Evolutionary conservation across 2,329 filamentous ascomycete genomes (phyloP).

Genomic region (Coccinonectria pachysandricola): DNA sequence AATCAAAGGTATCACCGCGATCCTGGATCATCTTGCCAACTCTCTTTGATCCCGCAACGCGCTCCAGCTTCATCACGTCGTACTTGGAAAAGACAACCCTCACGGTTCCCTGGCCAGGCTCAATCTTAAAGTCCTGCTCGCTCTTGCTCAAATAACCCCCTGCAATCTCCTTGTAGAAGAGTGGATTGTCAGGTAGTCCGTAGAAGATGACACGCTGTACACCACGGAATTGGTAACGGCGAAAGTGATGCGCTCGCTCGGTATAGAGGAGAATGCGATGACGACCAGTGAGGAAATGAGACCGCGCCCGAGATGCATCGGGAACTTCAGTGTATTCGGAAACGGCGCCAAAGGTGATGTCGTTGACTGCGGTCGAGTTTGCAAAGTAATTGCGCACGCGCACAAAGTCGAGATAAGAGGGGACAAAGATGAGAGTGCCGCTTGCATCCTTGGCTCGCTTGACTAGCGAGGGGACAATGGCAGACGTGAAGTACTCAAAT

Average conservation of each 20-base stretch:
- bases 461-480: slow-evolving; percentile 64
- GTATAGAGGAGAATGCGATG: slow-evolving; percentile 83
- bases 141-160: slow-evolving; percentile 55
- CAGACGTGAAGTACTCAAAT: slow-evolving; percentile 82
- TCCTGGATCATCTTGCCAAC: slow-evolving; percentile 77
- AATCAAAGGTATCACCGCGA: slow-evolving; percentile 86
- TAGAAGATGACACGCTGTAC: slow-evolving; percentile 84
- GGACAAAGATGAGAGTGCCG: slow-evolving; percentile 80
- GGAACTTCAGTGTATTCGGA: slow-evolving; percentile 77
- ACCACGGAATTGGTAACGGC: slow-evolving; percentile 72
- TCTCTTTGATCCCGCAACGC: slow-evolving; percentile 72
- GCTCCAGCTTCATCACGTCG: slow-evolving; percentile 80
- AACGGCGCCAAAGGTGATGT: slow-evolving; percentile 59
- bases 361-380: slow-evolving; percentile 47
- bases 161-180: slow-evolving; percentile 69
- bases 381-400: slow-evolving; percentile 88
- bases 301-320: slow-evolving; percentile 73
- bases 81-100: slow-evolving; percentile 72
- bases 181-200: slow-evolving; percentile 76
- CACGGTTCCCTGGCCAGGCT: slow-evolving; percentile 49
- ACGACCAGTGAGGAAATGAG: slow-evolving; percentile 75
- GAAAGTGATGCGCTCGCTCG: slow-evolving; percentile 93
- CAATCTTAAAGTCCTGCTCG: slow-evolving; percentile 44
- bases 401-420: slow-evolving; percentile 91
- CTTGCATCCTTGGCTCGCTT: slow-evolving; percentile 52